Evolutionary conservation across 2,329 filamentous ascomycete genomes (phyloP).

Genomic region (Cytospora schulzeri): DNA sequence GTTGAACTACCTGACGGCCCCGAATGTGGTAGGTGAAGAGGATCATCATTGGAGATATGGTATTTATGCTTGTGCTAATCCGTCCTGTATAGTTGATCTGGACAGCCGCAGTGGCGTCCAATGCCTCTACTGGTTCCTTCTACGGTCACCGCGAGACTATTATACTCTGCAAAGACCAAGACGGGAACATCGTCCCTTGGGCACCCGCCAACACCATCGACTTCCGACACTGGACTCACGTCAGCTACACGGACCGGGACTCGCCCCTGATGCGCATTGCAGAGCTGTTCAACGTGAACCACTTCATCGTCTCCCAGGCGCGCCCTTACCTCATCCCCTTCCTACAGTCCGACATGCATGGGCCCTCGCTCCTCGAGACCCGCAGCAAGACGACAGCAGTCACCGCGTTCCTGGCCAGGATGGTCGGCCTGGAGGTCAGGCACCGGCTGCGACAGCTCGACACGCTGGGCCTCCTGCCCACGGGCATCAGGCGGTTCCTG

Average conservation of each 20-base stretch:
- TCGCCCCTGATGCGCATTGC: constrained; percentile 70
- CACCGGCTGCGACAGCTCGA: constrained; percentile 83
- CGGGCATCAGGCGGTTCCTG: constrained; percentile 71
- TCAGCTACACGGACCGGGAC: constrained; percentile 66
- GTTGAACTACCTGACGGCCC: constrained; percentile 89
- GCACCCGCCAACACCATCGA: constrained; percentile 61
- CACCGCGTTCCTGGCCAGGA: constrained; percentile 62
- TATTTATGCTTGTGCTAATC: neutral
- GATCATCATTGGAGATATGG: constrained; percentile 19
- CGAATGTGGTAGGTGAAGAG: constrained; percentile 73
- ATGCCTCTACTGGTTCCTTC: constrained; percentile 65
- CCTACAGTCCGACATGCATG: constrained; percentile 77
- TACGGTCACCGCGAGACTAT: constrained; percentile 65
- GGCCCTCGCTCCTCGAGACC: constrained; percentile 64
- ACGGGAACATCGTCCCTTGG: constrained; percentile 75
- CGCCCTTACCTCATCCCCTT: constrained; percentile 88
- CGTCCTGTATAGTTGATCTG: constrained; percentile 65
- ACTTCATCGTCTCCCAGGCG: constrained; percentile 93
- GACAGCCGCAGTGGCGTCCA: constrained; percentile 77
- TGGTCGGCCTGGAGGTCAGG: constrained; percentile 75
- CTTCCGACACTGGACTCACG: constrained; percentile 69
- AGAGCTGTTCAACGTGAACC: constrained; percentile 89
- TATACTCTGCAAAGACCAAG: constrained; percentile 77
- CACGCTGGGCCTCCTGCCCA: constrained; percentile 71
- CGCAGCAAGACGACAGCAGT: constrained; percentile 60